Evolutionary conservation across 2,329 filamentous ascomycete species (phyloP), one percentile per base, ranked within the genome.

Genomic region (Aspergillus sp.): DNA sequence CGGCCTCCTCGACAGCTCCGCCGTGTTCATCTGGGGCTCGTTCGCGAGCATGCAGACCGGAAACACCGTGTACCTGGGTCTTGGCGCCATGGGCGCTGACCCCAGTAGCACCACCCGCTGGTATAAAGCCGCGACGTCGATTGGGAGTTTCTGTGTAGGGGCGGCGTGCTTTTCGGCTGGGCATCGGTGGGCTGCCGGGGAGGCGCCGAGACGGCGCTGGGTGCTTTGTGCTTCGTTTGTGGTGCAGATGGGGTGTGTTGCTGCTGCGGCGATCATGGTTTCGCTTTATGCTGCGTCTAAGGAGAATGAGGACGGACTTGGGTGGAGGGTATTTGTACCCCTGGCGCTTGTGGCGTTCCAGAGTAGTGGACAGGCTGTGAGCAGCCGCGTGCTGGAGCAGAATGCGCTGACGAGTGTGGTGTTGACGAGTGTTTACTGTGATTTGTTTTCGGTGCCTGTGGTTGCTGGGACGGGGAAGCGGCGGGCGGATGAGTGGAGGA

Each of bases 1-100:
- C 0, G 90, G 90, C 4, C 78, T 93, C 11, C 81, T 91, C 7
- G 90, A 93, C 74, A 90, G 88, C 73, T 86, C 88, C 2, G 86
- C 89, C 2, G 88, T 90, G 47, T 88, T 87, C 57, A 88, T 89
- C 43, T 93, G 89, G 87, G 88, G 89, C 12, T 87, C 87, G 3
- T 93, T 93, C 66, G 89, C 91, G 41, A 90, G 87, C 66, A 93
- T 93, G 90, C 90, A 93, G 70, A 93, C 90, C 33, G 89, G 89
- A 84, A 93, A 93, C 73, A 92, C 90, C 5, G 84, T 93, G 48
- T 93, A 91, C 70, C 79, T 92, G 14, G 90, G 89, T 8, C 82
- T 93, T 3, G 90, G 90, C 3, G 77, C 92, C n/a, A 59, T 66
- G 14, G 70, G 69, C 3, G 81, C 85, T 8, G 82, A 84, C 0